Evolutionary conservation across 345 rosid genomes (phyloP).

Genomic region (Lenwebbia sp.): DNA sequence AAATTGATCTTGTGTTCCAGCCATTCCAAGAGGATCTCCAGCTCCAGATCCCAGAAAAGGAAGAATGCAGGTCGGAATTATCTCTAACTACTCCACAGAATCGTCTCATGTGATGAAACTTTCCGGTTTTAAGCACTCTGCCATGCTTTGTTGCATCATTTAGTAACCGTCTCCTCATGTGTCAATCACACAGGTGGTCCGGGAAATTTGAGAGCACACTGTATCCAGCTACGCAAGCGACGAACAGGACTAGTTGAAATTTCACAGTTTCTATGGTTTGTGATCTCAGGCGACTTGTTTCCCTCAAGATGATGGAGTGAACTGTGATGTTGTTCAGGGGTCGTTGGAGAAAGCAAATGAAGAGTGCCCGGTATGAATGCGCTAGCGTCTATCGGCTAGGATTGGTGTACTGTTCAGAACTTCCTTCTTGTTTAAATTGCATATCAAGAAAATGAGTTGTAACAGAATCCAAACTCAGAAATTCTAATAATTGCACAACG

Average conservation of each 20-base stretch:
- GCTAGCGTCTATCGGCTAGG: background rate
- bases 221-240: slow-evolving; percentile 21
- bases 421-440: background rate
- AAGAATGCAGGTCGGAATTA: slow-evolving; percentile 43
- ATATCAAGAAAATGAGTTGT: background rate
- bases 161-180: background rate
- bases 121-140: background rate
- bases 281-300: background rate
- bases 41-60: slow-evolving; percentile 64
- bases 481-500: background rate
- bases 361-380: background rate
- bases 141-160: background rate
- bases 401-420: background rate
- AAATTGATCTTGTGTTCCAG: slow-evolving; percentile 44
- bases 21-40: slow-evolving; percentile 53
- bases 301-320: background rate
- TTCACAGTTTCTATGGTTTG: background rate
- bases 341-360: background rate
- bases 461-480: background rate
- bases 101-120: background rate
- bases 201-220: slow-evolving; percentile 61
- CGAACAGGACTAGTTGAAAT: background rate
- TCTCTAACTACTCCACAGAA: background rate
- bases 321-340: background rate
- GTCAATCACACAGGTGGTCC: slow-evolving; percentile 44